phyloP scores from a whole-genome alignment of 768 basidiomycete genomes.

The Leucocoprinus sp. region DNA sequence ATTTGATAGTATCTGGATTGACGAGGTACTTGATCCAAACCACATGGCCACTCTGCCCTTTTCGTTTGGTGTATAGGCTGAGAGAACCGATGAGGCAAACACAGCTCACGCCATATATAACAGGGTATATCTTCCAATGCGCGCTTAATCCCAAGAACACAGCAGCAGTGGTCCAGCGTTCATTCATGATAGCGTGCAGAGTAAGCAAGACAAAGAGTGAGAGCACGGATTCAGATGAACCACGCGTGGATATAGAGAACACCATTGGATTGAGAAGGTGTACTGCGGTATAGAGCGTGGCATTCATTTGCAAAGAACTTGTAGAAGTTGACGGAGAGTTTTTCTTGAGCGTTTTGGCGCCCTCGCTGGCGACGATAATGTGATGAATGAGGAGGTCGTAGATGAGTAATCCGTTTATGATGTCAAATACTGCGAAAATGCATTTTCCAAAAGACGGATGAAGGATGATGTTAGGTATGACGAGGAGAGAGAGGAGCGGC shows the following conservation, averaged over 20 bases:
- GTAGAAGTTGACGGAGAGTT: constrained; percentile 8
- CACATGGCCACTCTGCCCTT: constrained; percentile 15
- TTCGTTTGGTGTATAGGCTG: constrained; percentile 9
- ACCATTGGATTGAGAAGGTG: constrained; percentile 94
- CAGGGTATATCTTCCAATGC: constrained; percentile 97
- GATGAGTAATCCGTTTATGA: constrained; percentile 70
- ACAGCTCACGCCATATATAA: constrained; percentile 82
- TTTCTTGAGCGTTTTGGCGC: background rate
- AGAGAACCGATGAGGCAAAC: constrained; percentile 41
- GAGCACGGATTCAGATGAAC: constrained; percentile 88
- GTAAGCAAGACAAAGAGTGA: constrained; percentile 70
- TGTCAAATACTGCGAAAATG: constrained; percentile 77
- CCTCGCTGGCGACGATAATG: constrained; percentile 28
- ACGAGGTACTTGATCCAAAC: constrained; percentile 32
- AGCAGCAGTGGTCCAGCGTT: constrained; percentile 59
- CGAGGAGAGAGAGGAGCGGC: constrained; percentile 76
- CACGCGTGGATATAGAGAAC: constrained; percentile 93
- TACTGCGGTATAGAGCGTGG: constrained; percentile 52
- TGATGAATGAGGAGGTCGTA: constrained; percentile 48
- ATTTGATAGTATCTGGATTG: constrained; percentile 48
- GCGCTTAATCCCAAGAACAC: constrained; percentile 72
- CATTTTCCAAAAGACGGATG: constrained; percentile 89
- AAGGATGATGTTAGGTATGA: constrained; percentile 73
- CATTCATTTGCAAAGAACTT: constrained; percentile 20
- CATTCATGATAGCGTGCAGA: constrained; percentile 49